phyloP scores from a whole-genome alignment of 768 basidiomycete species.

The Agrocybe pediades region DNA sequence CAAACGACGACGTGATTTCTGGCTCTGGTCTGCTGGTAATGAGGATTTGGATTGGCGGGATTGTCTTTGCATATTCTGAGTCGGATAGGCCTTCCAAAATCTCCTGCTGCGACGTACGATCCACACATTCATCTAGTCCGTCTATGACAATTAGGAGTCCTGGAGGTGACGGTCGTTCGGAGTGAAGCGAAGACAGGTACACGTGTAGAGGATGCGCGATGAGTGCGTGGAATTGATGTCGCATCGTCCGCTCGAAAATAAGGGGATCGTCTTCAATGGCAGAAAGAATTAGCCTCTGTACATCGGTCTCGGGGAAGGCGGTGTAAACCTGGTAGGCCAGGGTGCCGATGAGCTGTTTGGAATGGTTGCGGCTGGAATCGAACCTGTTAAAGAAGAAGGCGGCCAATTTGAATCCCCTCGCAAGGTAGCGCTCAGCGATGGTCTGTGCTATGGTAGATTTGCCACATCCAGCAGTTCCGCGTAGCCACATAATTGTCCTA shows the following conservation, averaged over 20 bases:
- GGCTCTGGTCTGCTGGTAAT: slow-evolving; percentile 12
- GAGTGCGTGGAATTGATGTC: slow-evolving; percentile 8
- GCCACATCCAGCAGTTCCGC: slow-evolving; percentile 17
- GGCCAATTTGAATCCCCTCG: not conserved
- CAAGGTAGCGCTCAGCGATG: slow-evolving; percentile 6
- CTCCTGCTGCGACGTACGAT: slow-evolving; percentile 1
- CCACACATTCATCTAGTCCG: slow-evolving; percentile 16
- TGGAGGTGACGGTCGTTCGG: not conserved
- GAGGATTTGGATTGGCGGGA: not conserved
- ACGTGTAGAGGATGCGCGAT: slow-evolving; percentile 4
- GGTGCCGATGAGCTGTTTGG: slow-evolving; percentile 1
- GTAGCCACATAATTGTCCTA: slow-evolving; percentile 14
- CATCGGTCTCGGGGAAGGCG: not conserved
- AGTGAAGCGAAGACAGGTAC: not conserved
- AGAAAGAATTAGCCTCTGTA: not conserved
- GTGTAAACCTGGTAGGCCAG: slow-evolving; percentile 13
- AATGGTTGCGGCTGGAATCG: not conserved
- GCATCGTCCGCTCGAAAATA: not conserved
- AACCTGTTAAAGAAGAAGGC: slow-evolving; percentile 14
- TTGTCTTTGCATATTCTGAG: no score
- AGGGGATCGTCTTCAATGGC: slow-evolving; percentile 6
- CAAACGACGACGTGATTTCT: slow-evolving; percentile 1
- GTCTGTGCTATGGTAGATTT: slow-evolving; percentile 18
- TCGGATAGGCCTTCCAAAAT: no score
- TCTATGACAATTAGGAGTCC: slow-evolving; percentile 4